phyloP scores from a whole-genome alignment of 768 basidiomycete species.

The Cyathus striatus region DNA sequence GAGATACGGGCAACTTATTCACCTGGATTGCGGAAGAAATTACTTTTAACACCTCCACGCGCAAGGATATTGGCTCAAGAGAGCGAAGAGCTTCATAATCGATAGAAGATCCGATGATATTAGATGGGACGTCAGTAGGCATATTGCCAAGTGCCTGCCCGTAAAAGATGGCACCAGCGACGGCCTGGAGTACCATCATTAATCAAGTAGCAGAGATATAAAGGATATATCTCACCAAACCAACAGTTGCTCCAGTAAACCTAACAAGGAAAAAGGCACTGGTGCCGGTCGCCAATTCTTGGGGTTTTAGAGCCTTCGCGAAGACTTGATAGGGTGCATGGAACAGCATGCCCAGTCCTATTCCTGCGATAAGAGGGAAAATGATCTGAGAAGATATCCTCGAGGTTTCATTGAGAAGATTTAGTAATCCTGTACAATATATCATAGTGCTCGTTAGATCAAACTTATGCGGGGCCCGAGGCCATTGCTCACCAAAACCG shows the following conservation, averaged over 20 bases:
- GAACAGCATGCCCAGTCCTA: slow-evolving; percentile 80
- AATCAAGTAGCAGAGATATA: slow-evolving; percentile 2
- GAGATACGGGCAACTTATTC: slow-evolving; percentile 10
- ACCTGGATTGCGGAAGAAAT: slow-evolving; percentile 66
- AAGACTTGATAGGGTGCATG: slow-evolving; percentile 85
- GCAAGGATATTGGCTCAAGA: slow-evolving; percentile 40
- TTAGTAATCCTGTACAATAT: slow-evolving; percentile 68
- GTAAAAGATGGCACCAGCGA: slow-evolving; percentile 73
- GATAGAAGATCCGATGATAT: slow-evolving; percentile 40
- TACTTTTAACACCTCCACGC: slow-evolving; percentile 41
- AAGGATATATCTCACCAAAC: slow-evolving; percentile 54
- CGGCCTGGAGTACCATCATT: slow-evolving; percentile 45
- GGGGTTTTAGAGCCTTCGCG: slow-evolving; percentile 55
- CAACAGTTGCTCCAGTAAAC: slow-evolving; percentile 81
- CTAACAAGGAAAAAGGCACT: slow-evolving; percentile 85
- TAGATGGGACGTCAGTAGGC: slow-evolving; percentile 39
- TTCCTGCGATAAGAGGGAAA: slow-evolving; percentile 69
- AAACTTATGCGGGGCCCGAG: too few relatives aligned
- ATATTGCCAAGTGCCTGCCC: slow-evolving; percentile 41
- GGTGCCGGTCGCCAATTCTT: slow-evolving; percentile 72
- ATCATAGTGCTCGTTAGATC: too few relatives aligned
- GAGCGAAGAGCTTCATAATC: slow-evolving; percentile 49
- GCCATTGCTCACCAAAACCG: slow-evolving; percentile 74
- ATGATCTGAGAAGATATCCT: slow-evolving; percentile 35
- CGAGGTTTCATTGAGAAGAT: slow-evolving; percentile 52